Percentiles rank a stretch among this genome's conserved stretches.
Evolutionary conservation across 2,329 filamentous ascomycete species (phyloP).

Genomic region (Fusarium nanum): DNA sequence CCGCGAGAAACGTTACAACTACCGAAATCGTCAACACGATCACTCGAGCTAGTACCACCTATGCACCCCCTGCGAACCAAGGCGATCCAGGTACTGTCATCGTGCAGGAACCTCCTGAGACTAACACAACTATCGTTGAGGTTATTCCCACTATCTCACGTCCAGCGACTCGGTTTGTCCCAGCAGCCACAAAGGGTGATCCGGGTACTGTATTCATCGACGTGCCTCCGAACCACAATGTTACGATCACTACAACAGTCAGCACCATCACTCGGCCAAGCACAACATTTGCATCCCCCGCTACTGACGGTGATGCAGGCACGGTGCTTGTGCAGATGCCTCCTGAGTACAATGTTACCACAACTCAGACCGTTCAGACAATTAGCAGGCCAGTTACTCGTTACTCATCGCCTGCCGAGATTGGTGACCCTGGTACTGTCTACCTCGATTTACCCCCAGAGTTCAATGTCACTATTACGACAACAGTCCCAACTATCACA

Average conservation of each 20-base stretch:
- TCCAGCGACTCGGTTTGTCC: constrained; percentile 9
- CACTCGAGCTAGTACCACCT: constrained; percentile 2
- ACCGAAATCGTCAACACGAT: constrained; percentile 8
- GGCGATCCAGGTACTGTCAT: constrained; percentile 28
- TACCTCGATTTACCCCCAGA: constrained; percentile 17
- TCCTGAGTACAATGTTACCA: constrained; percentile 23
- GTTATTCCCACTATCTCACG: constrained; percentile 15
- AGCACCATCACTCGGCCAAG: constrained; percentile 25
- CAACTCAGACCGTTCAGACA: constrained; percentile 12
- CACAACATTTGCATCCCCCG: constrained; percentile 19
- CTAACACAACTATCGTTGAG: constrained; percentile 24
- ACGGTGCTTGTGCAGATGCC: constrained; percentile 22
- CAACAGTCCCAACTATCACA: constrained; percentile 12
- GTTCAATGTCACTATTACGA: constrained; percentile 18
- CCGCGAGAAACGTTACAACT: constrained; percentile 22
- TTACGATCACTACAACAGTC: constrained; percentile 21
- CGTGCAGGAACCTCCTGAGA: constrained; percentile 18
- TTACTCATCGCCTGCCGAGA: constrained; percentile 7
- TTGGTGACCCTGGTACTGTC: constrained; percentile 18
- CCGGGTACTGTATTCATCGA: constrained; percentile 27
- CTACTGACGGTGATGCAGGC: constrained; percentile 25
- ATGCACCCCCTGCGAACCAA: constrained; percentile 13
- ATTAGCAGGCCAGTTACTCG: constrained; percentile 17
- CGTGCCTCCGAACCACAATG: constrained; percentile 22
- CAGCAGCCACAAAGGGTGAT: constrained; percentile 15